Percentiles rank a stretch among this genome's conserved stretches.
phyloP scores from a whole-genome alignment of 2,329 filamentous ascomycete species.

The Nannizziopsis barbatae region DNA sequence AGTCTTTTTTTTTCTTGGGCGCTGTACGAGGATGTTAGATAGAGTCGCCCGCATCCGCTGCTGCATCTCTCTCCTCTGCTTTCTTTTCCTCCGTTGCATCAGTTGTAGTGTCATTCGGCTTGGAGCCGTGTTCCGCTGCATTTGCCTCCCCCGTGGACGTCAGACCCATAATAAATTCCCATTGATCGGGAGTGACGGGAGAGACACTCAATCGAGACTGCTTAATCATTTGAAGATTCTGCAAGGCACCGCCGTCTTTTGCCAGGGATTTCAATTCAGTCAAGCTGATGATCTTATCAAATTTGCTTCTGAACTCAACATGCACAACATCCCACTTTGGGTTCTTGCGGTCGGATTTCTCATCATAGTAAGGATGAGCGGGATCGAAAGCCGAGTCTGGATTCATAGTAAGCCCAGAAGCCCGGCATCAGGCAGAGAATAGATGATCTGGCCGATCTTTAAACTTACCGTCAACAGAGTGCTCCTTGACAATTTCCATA shows the following conservation, averaged over 20 bases:
- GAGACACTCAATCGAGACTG: slow-evolving; percentile 70
- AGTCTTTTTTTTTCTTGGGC: too few species aligned
- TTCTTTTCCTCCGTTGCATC: neutral
- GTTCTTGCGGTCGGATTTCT: slow-evolving; percentile 55
- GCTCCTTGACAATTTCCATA: slow-evolving; percentile 81
- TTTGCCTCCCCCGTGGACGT: slow-evolving; percentile 24
- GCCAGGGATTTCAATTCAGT: slow-evolving; percentile 58
- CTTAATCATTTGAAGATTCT: slow-evolving; percentile 72
- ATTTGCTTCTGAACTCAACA: slow-evolving; percentile 76
- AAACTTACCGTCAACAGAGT: slow-evolving; percentile 58
- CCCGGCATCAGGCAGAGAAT: slow-evolving; percentile 17
- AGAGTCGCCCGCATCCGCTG: too few species aligned
- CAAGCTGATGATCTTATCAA: slow-evolving; percentile 58
- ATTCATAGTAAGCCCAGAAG: slow-evolving; percentile 14
- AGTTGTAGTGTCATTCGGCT: neutral
- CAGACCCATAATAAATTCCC: slow-evolving; percentile 39
- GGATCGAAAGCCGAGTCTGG: slow-evolving; percentile 60
- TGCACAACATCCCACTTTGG: slow-evolving; percentile 84
- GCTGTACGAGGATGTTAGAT: too few species aligned
- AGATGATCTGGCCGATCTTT: neutral
- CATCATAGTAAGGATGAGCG: slow-evolving; percentile 70
- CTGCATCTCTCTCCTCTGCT: too few species aligned
- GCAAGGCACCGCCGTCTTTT: slow-evolving; percentile 46
- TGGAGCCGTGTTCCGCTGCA: neutral
- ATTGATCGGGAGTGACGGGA: slow-evolving; percentile 37